Evolutionary conservation across 73 alveolate species (phyloP).

Genomic region (Durusdinium trenchii): DNA sequence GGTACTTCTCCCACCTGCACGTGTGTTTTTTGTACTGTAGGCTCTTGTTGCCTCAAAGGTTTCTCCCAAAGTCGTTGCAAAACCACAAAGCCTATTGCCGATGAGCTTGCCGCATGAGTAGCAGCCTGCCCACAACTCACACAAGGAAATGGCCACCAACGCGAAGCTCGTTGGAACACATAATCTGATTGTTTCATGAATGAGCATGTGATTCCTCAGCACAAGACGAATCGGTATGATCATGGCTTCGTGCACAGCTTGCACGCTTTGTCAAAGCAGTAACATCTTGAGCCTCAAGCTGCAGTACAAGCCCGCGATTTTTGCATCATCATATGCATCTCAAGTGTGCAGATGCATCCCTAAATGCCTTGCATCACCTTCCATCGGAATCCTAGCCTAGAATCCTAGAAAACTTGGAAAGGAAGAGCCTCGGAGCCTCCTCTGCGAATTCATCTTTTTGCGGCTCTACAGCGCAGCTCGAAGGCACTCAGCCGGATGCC

Average conservation of each 20-base stretch:
- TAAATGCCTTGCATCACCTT: no score
- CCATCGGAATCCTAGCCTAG: no score
- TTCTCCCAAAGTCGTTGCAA: background rate
- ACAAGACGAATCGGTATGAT: constrained; percentile 73
- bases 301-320: no score
- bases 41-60: background rate
- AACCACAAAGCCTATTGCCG: constrained; percentile 39
- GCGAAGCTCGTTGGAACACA: background rate
- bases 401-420: no score
- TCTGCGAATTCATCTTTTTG: no score
- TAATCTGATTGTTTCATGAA: background rate
- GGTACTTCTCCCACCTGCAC: constrained; percentile 90
- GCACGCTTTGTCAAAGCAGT: no score
- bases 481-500: constrained; percentile 21
- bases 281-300: constrained; percentile 12
- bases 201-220: background rate
- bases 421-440: no score
- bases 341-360: no score
- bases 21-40: no score
- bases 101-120: constrained; percentile 95
- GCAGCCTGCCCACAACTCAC: constrained; percentile 35
- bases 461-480: no score
- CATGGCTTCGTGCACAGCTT: constrained; percentile 35
- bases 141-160: background rate
- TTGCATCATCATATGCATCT: no score